Base-by-base conservation (phyloP, 257 asterid genomes). In the Orobanche coerulescens region DNA sequence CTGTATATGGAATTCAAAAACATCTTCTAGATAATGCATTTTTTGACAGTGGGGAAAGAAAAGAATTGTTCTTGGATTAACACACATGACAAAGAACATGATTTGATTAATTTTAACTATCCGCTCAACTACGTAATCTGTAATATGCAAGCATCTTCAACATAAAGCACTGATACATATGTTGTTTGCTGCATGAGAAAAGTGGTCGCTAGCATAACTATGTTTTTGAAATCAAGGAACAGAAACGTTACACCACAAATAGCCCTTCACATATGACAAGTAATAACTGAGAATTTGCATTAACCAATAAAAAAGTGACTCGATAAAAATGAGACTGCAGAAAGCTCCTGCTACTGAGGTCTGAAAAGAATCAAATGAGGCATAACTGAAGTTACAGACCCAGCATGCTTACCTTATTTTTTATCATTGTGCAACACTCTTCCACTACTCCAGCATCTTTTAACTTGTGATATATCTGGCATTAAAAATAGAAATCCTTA, bases 381-480 rank as follows among this genome's bases (percentile, higher is more conserved):
- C 39, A 61, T 60, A 62, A 58, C 61, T 62, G 37, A 55, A 49
- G 63, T 67, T 68, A 26, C 20, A 63, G 56, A 31, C 33, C 65
- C 65, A 66, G 71, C 70, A 40, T 36, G 31, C 79, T 66, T 78
- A 86, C 96, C 91, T 83, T 88, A 65, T 81, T 74, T 50, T 81
- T 83, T 50, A 82, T 82, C 72, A 77, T 69, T 54, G 91, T 81
- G 58, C 66, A 56, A 52, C 87, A 86, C 74, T 79, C 95, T 75
- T 88, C 95, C 44, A 92, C 82, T 20, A 84, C 63, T 47, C 65
- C 72, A 24, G 95, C 94, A 59, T 78, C 94, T 83, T 79, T 86
- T 85, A 92, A 84, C 93, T 78, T 92, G 81, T 73, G 77, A 56
- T 71, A 82, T 68, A 88, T 75, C 59, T 34, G 66, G 50, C 26